Percentiles rank a stretch among this genome's conserved stretches.
Conservation (phyloP, 2,329 filamentous ascomycete species). For the Biscogniauxia mediterranea region DNA sequence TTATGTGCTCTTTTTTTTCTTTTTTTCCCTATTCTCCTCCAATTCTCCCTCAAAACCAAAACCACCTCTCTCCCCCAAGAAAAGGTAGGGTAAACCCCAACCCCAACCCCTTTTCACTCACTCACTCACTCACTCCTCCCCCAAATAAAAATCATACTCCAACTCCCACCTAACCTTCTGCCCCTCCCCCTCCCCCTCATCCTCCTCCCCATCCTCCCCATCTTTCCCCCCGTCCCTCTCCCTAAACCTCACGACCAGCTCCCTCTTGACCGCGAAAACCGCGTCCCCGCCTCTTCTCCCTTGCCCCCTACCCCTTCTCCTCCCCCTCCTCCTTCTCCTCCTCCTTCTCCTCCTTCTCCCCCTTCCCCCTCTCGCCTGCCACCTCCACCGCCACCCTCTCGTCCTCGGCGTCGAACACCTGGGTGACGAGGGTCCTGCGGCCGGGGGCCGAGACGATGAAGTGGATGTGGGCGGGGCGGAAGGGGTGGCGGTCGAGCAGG, state of each 20-base stretch:
- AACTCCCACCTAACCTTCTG: conserved; percentile 56
- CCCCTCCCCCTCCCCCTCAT: conserved; percentile 34
- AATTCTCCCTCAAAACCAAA: too few species aligned
- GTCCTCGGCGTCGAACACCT: conserved; percentile 71
- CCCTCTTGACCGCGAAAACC: conserved; percentile 55
- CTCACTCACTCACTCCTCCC: conserved; percentile 14
- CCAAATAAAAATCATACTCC: conserved; percentile 58
- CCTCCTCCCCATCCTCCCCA: conserved; percentile 42
- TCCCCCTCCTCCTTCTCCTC: too few species aligned
- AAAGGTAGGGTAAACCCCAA: neutral
- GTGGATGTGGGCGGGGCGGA: conserved; percentile 60
- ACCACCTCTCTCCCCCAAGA: neutral
- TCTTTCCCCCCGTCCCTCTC: conserved; percentile 34
- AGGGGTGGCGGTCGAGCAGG: conserved; percentile 55
- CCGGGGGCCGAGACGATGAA: conserved; percentile 46
- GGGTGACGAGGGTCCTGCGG: conserved; percentile 58
- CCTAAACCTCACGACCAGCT: conserved; percentile 44
- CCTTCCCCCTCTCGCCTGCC: too few species aligned
- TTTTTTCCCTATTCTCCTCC: too few species aligned
- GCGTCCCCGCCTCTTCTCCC: conserved; percentile 47
- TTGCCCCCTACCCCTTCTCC: conserved; percentile 51
- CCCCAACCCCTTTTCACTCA: neutral
- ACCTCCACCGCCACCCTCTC: conserved; percentile 59
- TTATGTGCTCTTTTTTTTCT: too few species aligned
- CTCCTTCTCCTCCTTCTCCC: conserved; percentile 50